Percentiles rank a stretch among this genome's conserved stretches.
Conservation (phyloP, 345 rosid species). For the Murraya paniculata region DNA sequence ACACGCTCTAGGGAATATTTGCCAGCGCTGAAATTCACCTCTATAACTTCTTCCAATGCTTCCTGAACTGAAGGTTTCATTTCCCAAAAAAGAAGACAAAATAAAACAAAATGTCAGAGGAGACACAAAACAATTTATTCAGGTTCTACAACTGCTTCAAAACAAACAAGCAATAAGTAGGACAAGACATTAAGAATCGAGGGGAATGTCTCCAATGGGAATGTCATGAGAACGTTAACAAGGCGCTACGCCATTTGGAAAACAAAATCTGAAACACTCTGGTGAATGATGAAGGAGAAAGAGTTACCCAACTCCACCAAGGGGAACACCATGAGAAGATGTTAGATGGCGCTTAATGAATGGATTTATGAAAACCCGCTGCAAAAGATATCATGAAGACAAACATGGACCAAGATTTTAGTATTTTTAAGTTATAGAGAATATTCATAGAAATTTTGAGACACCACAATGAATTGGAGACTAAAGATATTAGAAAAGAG, state of each 20-base stretch:
- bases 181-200: neutral
- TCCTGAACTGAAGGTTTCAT: conserved; percentile 49
- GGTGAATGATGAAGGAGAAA: conserved; percentile 8
- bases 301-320: conserved; percentile 86
- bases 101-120: neutral
- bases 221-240: neutral
- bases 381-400: conserved; percentile 25
- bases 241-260: neutral
- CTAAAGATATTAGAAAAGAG: neutral
- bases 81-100: neutral
- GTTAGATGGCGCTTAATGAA: conserved; percentile 52
- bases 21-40: conserved; percentile 93
- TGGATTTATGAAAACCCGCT: conserved; percentile 59
- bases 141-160: neutral
- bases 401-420: neutral
- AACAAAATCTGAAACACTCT: neutral
- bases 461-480: conserved; percentile 5
- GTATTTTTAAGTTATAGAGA: neutral
- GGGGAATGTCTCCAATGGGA: neutral
- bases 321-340: conserved; percentile 74
- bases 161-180: neutral
- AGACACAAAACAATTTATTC: neutral
- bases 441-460: neutral
- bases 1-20: conserved; percentile 68
- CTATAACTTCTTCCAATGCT: conserved; percentile 89